These are phyloP conservation scores for Neurospora discreta DNA, from an alignment of 495 filamentous ascomycete genomes.

Conservation along the genomic window DNA sequence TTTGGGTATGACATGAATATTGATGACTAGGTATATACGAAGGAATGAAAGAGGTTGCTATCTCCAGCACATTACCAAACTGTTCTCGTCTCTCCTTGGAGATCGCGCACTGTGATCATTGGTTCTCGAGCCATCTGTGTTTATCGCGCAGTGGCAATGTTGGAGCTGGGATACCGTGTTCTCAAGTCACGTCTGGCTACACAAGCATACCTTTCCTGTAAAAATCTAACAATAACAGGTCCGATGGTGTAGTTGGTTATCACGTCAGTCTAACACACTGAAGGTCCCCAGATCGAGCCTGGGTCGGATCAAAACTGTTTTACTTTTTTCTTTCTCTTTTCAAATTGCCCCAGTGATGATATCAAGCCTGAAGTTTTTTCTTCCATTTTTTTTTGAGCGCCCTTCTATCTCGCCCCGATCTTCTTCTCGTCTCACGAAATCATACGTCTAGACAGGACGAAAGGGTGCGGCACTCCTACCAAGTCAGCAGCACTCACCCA, in stretches of 20 bases:
- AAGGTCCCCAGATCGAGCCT: not conserved
- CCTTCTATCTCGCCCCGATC: too few species aligned
- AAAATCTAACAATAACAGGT: not conserved
- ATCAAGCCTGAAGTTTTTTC: too few species aligned
- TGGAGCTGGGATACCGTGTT: not conserved
- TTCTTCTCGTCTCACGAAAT: too few species aligned
- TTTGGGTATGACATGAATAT: not conserved
- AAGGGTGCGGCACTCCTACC: too few species aligned
- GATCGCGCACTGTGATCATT: too few species aligned
- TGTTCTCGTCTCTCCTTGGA: too few species aligned
- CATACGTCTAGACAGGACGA: too few species aligned
- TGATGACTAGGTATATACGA: not conserved
- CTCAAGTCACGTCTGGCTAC: not conserved
- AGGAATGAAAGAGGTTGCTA: not conserved
- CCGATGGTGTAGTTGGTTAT: not conserved
- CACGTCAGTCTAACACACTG: not conserved
- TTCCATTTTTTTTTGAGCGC: too few species aligned
- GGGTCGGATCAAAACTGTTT: not conserved
- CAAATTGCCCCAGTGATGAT: too few species aligned
- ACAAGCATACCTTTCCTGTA: rapidly evolving
- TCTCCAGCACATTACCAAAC: too few species aligned
- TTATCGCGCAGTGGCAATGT: not conserved
- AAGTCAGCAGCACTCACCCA: too few species aligned
- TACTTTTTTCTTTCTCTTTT: not conserved
- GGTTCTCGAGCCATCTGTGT: too few species aligned